Base-by-base conservation (phyloP, 495 filamentous ascomycete species). In the Lophiotrema nucula region DNA sequence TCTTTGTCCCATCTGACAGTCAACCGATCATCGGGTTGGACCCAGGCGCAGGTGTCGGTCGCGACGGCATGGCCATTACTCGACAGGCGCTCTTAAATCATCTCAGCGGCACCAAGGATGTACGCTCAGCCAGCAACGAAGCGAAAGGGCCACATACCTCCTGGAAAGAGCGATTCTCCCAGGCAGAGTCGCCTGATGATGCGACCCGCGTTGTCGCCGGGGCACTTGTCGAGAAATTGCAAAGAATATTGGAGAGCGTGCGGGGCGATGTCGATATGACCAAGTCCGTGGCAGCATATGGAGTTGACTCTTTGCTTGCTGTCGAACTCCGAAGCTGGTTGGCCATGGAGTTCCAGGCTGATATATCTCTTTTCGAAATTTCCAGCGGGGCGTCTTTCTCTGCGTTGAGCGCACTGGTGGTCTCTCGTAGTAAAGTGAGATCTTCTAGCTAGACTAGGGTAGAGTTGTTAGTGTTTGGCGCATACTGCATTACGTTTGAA, bases 321-420 rank as follows among this genome's bases (percentile, higher is more conserved):
- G 78, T 88, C 25, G 85, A 87, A 65, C 64, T 88, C 23, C 72
- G 82, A 35, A 83, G 82, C 50, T 88, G 84, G 85, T 76, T 85
- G 24, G 72, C 74, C 1, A 76, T 75, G n/a, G 76, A 83, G 60
- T 60, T 83, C 1, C 75, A 74, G 16, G 76, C 73, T 12, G 78
- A 66, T 24, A 24, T 58, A 2, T 10, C 60, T 1, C 13, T 64
- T 22, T 53, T 63, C 27, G 59, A 58, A 12, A 52, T 63, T 24
- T 35, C 31, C 31, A 35, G 15, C 31, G 31, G 31, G 8, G 31
- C 31, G 31, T 35, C 31, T 8, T 35, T 35, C 15, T 35, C 31
- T 35, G 31, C 31, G 31, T 15, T 35, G 31, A 35, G 31, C 31
- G 15, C 15, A 15, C 31, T 35, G 31, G 31, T 35, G 8, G 31